Base-by-base conservation (phyloP, 768 basidiomycete genomes). In the Macrolepiota dolichaula region DNA sequence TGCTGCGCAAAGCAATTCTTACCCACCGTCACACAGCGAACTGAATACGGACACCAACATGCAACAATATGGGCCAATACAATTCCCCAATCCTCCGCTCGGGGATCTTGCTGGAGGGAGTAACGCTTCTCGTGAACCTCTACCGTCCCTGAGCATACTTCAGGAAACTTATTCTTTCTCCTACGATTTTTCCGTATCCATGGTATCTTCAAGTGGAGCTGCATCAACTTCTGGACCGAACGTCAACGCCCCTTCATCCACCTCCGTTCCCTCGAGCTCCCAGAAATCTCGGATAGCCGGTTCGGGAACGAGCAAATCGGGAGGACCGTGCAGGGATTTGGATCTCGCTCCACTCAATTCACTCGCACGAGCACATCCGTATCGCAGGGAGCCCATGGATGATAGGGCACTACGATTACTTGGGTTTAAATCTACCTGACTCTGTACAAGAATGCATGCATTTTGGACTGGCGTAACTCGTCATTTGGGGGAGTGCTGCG, bases 321-420 rank as follows among this genome's bases (percentile, higher is more conserved):
- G 32, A 22, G 52, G 67, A 24, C 57, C 69, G 56, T 71, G 69
- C 4, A 70, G 66, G 15, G 63, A 70, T 38, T 70, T 74, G 6
- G 79, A 79, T 61, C 78, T 90, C 15, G 85, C 83, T 6, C 87
- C 88, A 13, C 76, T 91, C 52, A 74, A 81, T 56, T 73, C 81
- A 19, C 74, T 88, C 58, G 78, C 76, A 49, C 79, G 85, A 22
- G 74, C 69, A 46, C 83, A 84, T 64, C 80, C 83, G 6, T 89
- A 86, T 58, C 77, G 80, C 52, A 80, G 89, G 59, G 79, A 86
- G 58, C 85, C 84, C 25, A 66, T 77, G 29, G 89, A 91, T 70
- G 89, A 90, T 65, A 79, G 78, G 62, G 79, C 82, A 40, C 69
- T 91, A 66, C 77, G 87, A 40, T 70, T 81, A 55, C 73, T 86